These are phyloP conservation scores for Haematococcus lacustris DNA, from an alignment of 139 green algal species.

Conservation along the genomic window DNA sequence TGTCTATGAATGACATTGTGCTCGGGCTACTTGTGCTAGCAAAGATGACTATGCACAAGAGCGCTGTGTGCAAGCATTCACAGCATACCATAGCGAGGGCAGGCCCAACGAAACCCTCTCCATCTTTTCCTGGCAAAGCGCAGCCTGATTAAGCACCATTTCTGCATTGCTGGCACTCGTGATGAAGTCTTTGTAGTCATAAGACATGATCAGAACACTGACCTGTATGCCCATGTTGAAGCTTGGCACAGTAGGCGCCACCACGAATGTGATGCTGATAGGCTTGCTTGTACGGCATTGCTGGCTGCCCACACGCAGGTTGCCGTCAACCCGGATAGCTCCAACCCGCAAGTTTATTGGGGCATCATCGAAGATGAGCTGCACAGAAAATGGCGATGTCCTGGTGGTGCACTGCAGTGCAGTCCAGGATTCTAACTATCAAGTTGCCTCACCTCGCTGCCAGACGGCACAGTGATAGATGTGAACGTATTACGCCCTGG, in stretches of 20 bases:
- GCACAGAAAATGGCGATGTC: neutral
- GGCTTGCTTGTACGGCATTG: constrained; percentile 4
- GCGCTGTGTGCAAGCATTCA: too few species aligned
- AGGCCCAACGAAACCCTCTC: too few species aligned
- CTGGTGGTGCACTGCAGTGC: neutral
- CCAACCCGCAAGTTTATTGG: constrained; percentile 5
- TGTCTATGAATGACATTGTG: too few species aligned
- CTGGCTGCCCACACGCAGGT: constrained; percentile 3
- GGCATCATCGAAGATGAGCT: constrained; percentile 24
- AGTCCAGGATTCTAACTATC: neutral
- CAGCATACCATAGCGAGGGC: too few species aligned
- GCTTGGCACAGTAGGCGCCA: neutral
- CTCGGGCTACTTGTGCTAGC: too few species aligned
- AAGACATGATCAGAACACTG: too few species aligned
- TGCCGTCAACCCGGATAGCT: constrained; percentile 3
- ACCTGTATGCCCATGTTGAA: constrained; percentile 2
- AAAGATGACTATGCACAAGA: too few species aligned
- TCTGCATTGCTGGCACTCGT: too few species aligned
- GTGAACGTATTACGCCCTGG: constrained; percentile 3
- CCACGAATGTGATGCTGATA: constrained; percentile 15
- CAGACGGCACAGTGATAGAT: constrained; percentile 18
- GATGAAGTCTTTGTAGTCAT: too few species aligned
- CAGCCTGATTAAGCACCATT: too few species aligned
- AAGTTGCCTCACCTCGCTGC: constrained; percentile 14
- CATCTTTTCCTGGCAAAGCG: too few species aligned